These are phyloP conservation scores for Talaromyces sp. DNA, from an alignment of 2,329 filamentous ascomycete genomes.

Conservation along the genomic window DNA sequence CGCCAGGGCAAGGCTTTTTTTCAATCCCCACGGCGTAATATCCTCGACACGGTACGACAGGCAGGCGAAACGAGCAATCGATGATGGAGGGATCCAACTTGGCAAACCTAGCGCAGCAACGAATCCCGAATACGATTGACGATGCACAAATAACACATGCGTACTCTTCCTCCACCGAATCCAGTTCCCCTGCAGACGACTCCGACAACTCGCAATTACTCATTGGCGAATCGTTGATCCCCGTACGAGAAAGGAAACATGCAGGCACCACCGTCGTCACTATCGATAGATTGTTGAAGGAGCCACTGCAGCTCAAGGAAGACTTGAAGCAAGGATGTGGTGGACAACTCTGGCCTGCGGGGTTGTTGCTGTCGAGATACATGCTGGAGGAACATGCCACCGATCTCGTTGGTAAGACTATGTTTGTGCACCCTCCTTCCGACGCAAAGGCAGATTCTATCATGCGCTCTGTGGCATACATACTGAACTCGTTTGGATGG, in stretches of 20 bases:
- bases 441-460: not conserved
- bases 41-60: not conserved
- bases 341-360: slow-evolving; percentile 91
- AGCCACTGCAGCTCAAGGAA: slow-evolving; percentile 73
- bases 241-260: slow-evolving; percentile 50
- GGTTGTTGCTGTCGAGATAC: slow-evolving; percentile 82
- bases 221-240: slow-evolving; percentile 56
- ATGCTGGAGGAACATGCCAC: slow-evolving; percentile 70
- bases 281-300: slow-evolving; percentile 70
- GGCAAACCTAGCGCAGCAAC: not conserved
- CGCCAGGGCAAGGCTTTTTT: not conserved
- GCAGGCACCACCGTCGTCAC: slow-evolving; percentile 52
- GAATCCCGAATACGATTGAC: not conserved
- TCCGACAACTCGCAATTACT: slow-evolving; percentile 32
- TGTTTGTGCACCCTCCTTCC: slow-evolving; percentile 56
- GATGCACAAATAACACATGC: not conserved
- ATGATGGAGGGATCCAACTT: not conserved
- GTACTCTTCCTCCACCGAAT: not conserved
- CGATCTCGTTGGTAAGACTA: slow-evolving; percentile 63
- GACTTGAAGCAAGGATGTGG: slow-evolving; percentile 86
- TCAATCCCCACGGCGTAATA: not conserved
- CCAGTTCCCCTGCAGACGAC: slow-evolving; percentile 5
- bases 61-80: not conserved
- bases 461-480: not conserved
- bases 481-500: not conserved